phyloP scores from a whole-genome alignment of 2,329 filamentous ascomycete species.

The Pyrenochaeta sp. region DNA sequence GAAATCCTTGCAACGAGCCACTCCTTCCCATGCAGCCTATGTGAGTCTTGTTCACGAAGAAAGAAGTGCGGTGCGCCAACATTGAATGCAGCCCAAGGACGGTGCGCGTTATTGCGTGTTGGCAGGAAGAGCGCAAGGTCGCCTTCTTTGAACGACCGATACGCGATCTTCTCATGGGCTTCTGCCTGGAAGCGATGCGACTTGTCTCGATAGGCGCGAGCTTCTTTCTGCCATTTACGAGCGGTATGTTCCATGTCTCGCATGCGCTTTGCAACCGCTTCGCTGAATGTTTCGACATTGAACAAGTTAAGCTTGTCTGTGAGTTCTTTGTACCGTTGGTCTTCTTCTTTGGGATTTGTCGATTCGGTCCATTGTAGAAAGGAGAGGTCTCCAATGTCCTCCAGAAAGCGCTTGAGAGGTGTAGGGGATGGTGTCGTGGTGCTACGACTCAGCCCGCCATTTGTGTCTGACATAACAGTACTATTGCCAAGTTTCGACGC shows the following conservation, averaged over 20 bases:
- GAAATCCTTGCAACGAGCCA: constrained; percentile 97
- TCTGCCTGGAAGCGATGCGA: constrained; percentile 82
- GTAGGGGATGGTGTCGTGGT: constrained; percentile 63
- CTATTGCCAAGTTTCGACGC: constrained; percentile 64
- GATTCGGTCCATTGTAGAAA: constrained; percentile 85
- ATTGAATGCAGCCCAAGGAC: constrained; percentile 98
- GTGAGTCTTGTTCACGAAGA: constrained; percentile 87
- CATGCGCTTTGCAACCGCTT: constrained; percentile 85
- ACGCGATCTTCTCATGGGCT: constrained; percentile 94
- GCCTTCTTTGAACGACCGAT: constrained; percentile 93
- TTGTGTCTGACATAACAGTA: constrained; percentile 53
- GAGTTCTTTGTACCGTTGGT: constrained; percentile 77
- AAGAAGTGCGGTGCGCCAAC: constrained; percentile 98
- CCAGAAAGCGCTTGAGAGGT: constrained; percentile 63
- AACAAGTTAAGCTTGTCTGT: constrained; percentile 78
- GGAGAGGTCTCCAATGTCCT: constrained; percentile 72
- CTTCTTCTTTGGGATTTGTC: constrained; percentile 70
- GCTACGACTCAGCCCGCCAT: constrained; percentile 57
- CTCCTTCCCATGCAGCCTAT: constrained; percentile 83
- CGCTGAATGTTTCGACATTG: constrained; percentile 83
- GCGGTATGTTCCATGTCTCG: constrained; percentile 94
- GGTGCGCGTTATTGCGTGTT: constrained; percentile 90
- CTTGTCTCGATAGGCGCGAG: constrained; percentile 85
- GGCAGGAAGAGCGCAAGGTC: constrained; percentile 94
- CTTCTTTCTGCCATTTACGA: constrained; percentile 91